Evolutionary conservation across 371 early-diverging fungal species (phyloP).

Genomic region (Quaeritorhiza haematococci): DNA sequence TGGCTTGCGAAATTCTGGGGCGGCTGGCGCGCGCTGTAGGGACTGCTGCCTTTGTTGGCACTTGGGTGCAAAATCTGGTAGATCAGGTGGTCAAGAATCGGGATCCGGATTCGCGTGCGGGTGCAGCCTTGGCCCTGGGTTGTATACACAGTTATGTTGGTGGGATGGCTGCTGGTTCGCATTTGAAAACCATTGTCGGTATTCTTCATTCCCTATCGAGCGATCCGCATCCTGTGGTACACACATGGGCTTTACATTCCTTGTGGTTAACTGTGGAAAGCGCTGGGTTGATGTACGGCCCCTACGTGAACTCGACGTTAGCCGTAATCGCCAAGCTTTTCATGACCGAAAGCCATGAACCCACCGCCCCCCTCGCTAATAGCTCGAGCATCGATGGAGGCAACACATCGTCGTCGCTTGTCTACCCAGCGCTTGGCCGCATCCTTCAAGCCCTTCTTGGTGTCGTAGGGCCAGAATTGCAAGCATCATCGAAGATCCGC

Average conservation of each 20-base stretch:
- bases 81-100: constrained; percentile 84
- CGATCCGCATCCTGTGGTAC: constrained; percentile 90
- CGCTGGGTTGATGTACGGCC: constrained; percentile 86
- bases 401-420: constrained; percentile 27
- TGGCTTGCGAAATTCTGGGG: constrained; percentile 81
- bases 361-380: constrained; percentile 42
- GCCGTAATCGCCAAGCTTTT: constrained; percentile 78
- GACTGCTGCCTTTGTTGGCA: constrained; percentile 59
- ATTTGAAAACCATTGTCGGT: constrained; percentile 82
- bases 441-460: constrained; percentile 85
- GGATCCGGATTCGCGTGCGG: constrained; percentile 90
- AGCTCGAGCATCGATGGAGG: constrained; percentile 25
- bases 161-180: constrained; percentile 79
- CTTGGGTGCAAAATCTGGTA: constrained; percentile 76
- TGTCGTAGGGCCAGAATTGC: constrained; percentile 88
- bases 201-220: constrained; percentile 82
- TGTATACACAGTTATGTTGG: constrained; percentile 85
- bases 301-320: constrained; percentile 81
- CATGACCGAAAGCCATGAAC: constrained; percentile 82
- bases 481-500: constrained; percentile 62
- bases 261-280: constrained; percentile 81
- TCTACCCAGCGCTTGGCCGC: constrained; percentile 76
- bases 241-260: constrained; percentile 87
- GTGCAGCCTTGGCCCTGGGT: constrained; percentile 85
- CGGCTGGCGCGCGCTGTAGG: constrained; percentile 71